A percentile compares a stretch with the other conserved stretches of the same genome.
Evolutionary conservation across 257 asterid species (phyloP).

Genomic region (Scutellaria barbata): DNA sequence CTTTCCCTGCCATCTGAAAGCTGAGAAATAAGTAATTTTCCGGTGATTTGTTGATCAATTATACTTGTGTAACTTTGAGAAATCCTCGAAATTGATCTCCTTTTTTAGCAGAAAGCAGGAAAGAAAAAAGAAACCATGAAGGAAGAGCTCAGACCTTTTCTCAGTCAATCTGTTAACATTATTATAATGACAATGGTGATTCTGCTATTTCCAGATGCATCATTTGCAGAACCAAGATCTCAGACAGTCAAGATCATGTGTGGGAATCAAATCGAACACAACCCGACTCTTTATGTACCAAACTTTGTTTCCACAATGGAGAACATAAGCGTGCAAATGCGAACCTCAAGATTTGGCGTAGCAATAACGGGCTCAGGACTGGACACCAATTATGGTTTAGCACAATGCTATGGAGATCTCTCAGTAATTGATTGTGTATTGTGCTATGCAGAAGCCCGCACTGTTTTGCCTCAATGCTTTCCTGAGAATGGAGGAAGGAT

Average conservation of each 20-base stretch:
- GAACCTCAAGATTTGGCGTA: slow-evolving; percentile 56
- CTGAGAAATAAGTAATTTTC: background rate
- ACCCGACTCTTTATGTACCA: slow-evolving; percentile 57
- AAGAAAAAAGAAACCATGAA: slow-evolving; percentile 30
- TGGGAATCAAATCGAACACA: slow-evolving; percentile 52
- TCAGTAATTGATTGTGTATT: slow-evolving; percentile 67
- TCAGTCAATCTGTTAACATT: slow-evolving; percentile 4
- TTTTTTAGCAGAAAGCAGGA: background rate
- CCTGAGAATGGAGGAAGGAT: slow-evolving; percentile 67
- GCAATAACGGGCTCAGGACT: slow-evolving; percentile 55
- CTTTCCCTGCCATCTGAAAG: background rate
- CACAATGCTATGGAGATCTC: slow-evolving; percentile 86
- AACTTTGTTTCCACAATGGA: slow-evolving; percentile 76
- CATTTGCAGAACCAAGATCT: slow-evolving; percentile 62
- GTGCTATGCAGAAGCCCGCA: slow-evolving; percentile 80
- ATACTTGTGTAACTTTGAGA: background rate
- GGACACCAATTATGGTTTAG: slow-evolving; percentile 63
- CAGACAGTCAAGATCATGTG: slow-evolving; percentile 52
- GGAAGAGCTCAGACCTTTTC: background rate
- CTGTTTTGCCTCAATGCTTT: slow-evolving; percentile 70
- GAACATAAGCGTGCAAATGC: slow-evolving; percentile 63
- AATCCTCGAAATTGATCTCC: background rate
- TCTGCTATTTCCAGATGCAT: slow-evolving; percentile 40
- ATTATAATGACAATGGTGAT: slow-evolving; percentile 27
- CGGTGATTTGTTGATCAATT: background rate